These are phyloP conservation scores for Pythium insidiosum DNA, from an alignment of 352 stramenopile species.

Conservation along the genomic window DNA sequence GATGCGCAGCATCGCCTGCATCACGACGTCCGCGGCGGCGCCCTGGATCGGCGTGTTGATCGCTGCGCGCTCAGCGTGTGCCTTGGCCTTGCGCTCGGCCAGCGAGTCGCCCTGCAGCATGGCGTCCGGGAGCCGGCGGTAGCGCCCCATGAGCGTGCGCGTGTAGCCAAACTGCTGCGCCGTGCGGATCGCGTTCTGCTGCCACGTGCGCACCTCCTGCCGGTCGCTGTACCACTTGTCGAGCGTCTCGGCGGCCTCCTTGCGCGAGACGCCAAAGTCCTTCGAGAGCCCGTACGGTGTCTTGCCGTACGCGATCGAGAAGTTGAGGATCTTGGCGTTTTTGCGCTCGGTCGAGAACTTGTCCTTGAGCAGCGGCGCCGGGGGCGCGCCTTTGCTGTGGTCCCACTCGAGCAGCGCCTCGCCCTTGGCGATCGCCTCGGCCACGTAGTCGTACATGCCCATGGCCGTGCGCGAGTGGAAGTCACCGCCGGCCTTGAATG, in stretches of 20 bases:
- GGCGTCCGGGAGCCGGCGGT: conserved; percentile 94
- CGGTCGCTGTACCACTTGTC: conserved; percentile 97
- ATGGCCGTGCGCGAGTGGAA: conserved; percentile 96
- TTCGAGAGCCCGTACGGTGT: conserved; percentile 96
- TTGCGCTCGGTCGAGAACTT: conserved; percentile 95
- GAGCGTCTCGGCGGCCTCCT: conserved; percentile 77
- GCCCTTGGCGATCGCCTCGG: conserved; percentile 92
- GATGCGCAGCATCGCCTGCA: conserved; percentile 99
- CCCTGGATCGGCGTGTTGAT: conserved; percentile 99
- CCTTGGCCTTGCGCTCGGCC: conserved; percentile 56
- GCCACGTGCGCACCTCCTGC: conserved; percentile 89
- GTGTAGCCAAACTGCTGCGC: conserved; percentile 85
- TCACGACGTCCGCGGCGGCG: conserved; percentile 97
- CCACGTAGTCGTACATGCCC: conserved; percentile 99
- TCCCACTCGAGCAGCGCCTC: conserved; percentile 98
- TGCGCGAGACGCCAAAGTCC: conserved; percentile 72
- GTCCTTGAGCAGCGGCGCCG: conserved; percentile 97
- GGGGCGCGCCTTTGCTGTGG: conserved; percentile 81
- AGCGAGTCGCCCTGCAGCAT: conserved; percentile 59
- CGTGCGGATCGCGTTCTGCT: conserved; percentile 89
- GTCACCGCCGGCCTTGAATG: conserved; percentile 89
- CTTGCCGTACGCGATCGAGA: conserved; percentile 99
- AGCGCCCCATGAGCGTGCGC: conserved; percentile 95
- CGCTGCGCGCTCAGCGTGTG: conserved; percentile 90
- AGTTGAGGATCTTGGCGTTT: conserved; percentile 99